These are phyloP conservation scores for Arabidopsis thaliana DNA, from an alignment of 345 rosid genomes.

Conservation along the genomic window TAIR10.1 NC_003074.8:111501-112000, in stretches of 20 bases:
- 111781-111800: conserved; percentile 58
- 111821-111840: conserved; percentile 60
- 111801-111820: conserved; percentile 84
- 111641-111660: conserved; percentile 49
- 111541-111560: conserved; percentile 60
- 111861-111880: conserved; percentile 53
- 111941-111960: neutral
- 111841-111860: conserved; percentile 58
- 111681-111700: conserved; percentile 92
- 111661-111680: conserved; percentile 48
- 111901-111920: conserved; percentile 1
- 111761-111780: conserved; percentile 12
- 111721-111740: conserved; percentile 70
- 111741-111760: neutral
- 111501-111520: conserved; percentile 75
- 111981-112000: conserved; percentile 75
- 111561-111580: conserved; percentile 60
- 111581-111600: conserved; percentile 56
- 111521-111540: conserved; percentile 94
- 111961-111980: conserved; percentile 14
- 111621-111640: conserved; percentile 88
- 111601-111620: conserved; percentile 61
- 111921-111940: neutral
- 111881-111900: conserved; percentile 81
- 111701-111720: conserved; percentile 87